A percentile compares a stretch with the other conserved stretches of the same genome.
These are phyloP conservation scores for Grosmannia huntii DNA, from an alignment of 2,329 filamentous ascomycete species.

Conservation along the genomic window DNA sequence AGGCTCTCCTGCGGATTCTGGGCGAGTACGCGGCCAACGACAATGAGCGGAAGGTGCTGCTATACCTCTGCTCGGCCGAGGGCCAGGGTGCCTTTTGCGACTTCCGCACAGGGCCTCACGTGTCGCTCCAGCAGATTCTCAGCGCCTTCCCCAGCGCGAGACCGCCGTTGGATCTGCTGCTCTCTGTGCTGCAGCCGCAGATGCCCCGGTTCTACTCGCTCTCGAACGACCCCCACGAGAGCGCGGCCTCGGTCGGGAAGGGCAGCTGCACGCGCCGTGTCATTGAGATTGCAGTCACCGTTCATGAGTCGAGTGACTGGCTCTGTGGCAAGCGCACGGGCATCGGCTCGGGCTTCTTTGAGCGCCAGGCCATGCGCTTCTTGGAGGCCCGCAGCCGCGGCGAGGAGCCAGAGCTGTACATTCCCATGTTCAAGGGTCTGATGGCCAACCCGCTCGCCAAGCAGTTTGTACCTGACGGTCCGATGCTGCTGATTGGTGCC, in stretches of 20 bases:
- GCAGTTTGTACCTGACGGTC: slow-evolving; percentile 84
- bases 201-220: slow-evolving; percentile 99
- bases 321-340: slow-evolving; percentile 60
- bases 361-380: slow-evolving; percentile 65
- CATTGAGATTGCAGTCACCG: slow-evolving; percentile 91
- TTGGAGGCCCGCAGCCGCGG: slow-evolving; percentile 54
- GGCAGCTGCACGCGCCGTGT: slow-evolving; percentile 47
- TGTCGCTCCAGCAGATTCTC: slow-evolving; percentile 76
- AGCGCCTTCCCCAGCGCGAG: slow-evolving; percentile 85
- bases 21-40: slow-evolving; percentile 71
- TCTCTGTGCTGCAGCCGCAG: slow-evolving; percentile 69
- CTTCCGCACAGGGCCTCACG: slow-evolving; percentile 75
- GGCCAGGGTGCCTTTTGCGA: slow-evolving; percentile 91
- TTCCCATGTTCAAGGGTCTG: slow-evolving; percentile 96
- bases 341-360: slow-evolving; percentile 85
- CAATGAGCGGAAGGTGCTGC: slow-evolving; percentile 79
- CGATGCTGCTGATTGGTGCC: slow-evolving; percentile 94
- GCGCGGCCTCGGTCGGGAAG: slow-evolving; percentile 32
- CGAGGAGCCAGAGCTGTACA: slow-evolving; percentile 49
- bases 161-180: slow-evolving; percentile 70
- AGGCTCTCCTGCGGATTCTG: slow-evolving; percentile 70
- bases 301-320: slow-evolving; percentile 81
- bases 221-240: slow-evolving; percentile 82
- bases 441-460: slow-evolving; percentile 94
- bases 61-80: slow-evolving; percentile 76